Evolutionary conservation across 805 yeast genomes (phyloP).

Genomic region (Lipomyces spencermartinsiae): DNA sequence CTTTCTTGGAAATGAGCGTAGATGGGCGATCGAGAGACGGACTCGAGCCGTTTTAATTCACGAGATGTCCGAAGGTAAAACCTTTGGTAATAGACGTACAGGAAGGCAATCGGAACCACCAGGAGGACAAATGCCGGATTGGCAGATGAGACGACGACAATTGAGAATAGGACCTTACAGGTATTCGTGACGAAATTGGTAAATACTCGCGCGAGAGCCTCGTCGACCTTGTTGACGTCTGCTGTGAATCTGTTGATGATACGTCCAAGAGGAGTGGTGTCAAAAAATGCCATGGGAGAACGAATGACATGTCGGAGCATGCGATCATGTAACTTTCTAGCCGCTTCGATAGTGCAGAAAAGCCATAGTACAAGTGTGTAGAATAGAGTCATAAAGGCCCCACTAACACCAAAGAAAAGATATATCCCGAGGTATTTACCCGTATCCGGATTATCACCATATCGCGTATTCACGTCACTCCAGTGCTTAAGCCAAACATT

Average conservation of each 20-base stretch:
- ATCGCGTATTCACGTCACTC: constrained; percentile 83
- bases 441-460: constrained; percentile 76
- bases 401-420: constrained; percentile 70
- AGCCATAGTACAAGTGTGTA: constrained; percentile 79
- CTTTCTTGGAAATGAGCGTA: constrained; percentile 84
- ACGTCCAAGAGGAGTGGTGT: constrained; percentile 93
- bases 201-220: constrained; percentile 54
- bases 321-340: constrained; percentile 68
- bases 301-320: constrained; percentile 78
- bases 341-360: constrained; percentile 73
- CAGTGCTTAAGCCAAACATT: constrained; percentile 95
- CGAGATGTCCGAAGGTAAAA: constrained; percentile 73
- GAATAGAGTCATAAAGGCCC: constrained; percentile 62
- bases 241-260: constrained; percentile 87
- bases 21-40: constrained; percentile 74
- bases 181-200: constrained; percentile 47
- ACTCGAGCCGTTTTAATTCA: constrained; percentile 75
- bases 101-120: constrained; percentile 68
- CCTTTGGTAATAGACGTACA: constrained; percentile 73
- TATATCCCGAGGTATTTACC: constrained; percentile 74
- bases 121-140: constrained; percentile 85
- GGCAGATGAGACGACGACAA: constrained; percentile 77
- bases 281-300: constrained; percentile 95
- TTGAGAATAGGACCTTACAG: constrained; percentile 59
- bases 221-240: constrained; percentile 89